These are phyloP conservation scores for Lentinus polychrous DNA, from an alignment of 1,284 basidiomycete genomes.

Conservation along the genomic window DNA sequence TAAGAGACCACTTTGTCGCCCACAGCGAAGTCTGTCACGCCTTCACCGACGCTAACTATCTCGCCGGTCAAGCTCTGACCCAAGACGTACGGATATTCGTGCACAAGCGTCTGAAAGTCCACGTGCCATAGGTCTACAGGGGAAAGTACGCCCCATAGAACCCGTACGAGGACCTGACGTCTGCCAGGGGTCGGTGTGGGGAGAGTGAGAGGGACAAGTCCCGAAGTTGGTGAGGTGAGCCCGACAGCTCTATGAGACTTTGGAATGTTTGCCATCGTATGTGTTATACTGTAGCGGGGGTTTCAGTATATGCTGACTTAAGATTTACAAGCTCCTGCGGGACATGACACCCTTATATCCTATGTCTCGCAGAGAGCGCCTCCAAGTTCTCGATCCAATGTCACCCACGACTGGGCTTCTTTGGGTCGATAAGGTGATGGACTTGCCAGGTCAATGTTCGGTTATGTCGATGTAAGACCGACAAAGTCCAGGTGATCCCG, in stretches of 20 bases:
- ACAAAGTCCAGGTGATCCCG: too few species aligned
- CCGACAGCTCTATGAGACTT: constrained; percentile 5
- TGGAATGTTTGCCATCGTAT: constrained; percentile 4
- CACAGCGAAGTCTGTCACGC: constrained; percentile 24
- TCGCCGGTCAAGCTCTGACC: constrained; percentile 36
- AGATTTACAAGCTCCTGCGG: too few species aligned
- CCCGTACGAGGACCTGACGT: constrained; percentile 39
- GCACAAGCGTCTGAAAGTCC: constrained; percentile 28
- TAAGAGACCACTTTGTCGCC: constrained; percentile 35
- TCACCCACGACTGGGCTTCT: too few species aligned
- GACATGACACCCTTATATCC: too few species aligned
- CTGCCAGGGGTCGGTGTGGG: constrained; percentile 32
- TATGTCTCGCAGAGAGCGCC: too few species aligned
- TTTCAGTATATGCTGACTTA: too few species aligned
- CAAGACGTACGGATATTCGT: constrained; percentile 31
- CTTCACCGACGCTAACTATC: constrained; percentile 32
- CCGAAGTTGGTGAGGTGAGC: background rate
- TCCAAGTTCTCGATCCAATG: too few species aligned
- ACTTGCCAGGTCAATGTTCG: too few species aligned
- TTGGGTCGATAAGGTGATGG: too few species aligned
- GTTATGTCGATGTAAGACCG: too few species aligned
- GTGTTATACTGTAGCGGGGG: too few species aligned
- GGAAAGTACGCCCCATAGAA: constrained; percentile 37
- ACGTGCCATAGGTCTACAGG: constrained; percentile 36
- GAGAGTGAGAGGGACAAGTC: constrained; percentile 12